Evolutionary conservation across 495 filamentous ascomycete species (phyloP).

Genomic region (Tuber magnatum): DNA sequence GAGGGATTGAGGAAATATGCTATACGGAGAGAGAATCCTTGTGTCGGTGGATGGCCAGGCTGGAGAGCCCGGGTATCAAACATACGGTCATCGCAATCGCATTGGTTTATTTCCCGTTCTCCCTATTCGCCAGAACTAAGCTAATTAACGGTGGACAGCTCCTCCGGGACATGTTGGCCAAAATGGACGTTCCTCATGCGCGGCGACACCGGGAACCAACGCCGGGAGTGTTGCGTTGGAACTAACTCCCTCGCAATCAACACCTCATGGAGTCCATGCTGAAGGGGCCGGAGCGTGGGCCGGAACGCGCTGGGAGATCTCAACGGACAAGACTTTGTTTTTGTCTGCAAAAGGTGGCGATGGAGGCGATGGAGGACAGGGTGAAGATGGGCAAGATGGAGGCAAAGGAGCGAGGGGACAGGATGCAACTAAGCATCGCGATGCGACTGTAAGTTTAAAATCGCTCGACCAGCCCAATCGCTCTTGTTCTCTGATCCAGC

Average conservation of each 20-base stretch:
- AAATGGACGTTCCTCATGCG: constrained; percentile 14
- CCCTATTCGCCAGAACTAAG: background rate
- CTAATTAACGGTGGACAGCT: constrained; percentile 8
- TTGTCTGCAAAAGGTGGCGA: constrained; percentile 41
- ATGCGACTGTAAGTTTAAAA: constrained; percentile 28
- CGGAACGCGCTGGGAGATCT: constrained; percentile 39
- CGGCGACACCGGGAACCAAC: constrained; percentile 10
- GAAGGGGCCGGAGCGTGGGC: constrained; percentile 13
- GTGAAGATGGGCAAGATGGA: constrained; percentile 41
- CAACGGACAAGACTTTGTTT: constrained; percentile 30
- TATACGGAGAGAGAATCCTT: constrained; percentile 9
- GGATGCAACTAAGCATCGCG: constrained; percentile 37
- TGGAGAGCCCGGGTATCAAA: constrained; percentile 11
- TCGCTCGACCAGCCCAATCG: constrained; percentile 2
- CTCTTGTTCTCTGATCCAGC: constrained; percentile 5
- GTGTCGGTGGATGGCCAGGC: constrained; percentile 17
- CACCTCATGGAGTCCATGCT: constrained; percentile 8
- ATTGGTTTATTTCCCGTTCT: constrained; percentile 10
- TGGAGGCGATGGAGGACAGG: constrained; percentile 43
- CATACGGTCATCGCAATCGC: constrained; percentile 12
- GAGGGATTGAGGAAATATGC: background rate
- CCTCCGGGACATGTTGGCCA: constrained; percentile 14
- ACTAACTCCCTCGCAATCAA: constrained; percentile 11
- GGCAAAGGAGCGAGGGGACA: constrained; percentile 36
- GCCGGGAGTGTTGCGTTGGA: constrained; percentile 14